Percentiles rank a stretch among this genome's conserved stretches.
Conservation (phyloP, 129 eudicot species). For the Dittrichia graveolens region DNA sequence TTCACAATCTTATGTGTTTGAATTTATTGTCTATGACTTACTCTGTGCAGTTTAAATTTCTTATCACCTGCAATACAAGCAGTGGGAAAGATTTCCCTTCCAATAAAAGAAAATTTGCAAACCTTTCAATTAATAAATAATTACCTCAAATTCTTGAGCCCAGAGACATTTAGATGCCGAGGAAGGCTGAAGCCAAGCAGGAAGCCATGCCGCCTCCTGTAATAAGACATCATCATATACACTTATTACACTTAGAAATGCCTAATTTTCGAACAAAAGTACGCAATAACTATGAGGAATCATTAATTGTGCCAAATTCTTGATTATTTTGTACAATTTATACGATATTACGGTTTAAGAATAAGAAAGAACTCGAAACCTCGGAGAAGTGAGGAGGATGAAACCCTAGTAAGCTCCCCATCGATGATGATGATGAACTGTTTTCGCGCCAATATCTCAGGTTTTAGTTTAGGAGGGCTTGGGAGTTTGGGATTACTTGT, state of each 20-base stretch:
- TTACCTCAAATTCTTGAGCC: conserved; percentile 21
- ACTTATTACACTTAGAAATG: neutral
- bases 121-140: neutral
- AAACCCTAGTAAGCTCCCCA: conserved; percentile 38
- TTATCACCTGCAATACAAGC: too few relatives aligned
- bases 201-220: conserved; percentile 79
- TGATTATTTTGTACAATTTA: too few relatives aligned
- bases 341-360: neutral
- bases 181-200: conserved; percentile 78
- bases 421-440: neutral
- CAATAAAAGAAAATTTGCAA: neutral
- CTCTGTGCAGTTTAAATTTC: too few relatives aligned
- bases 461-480: neutral
- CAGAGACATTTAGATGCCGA: conserved; percentile 25
- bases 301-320: too few relatives aligned
- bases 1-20: too few relatives aligned
- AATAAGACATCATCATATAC: neutral
- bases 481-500: neutral
- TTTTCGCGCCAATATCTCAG: conserved; percentile 25
- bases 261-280: neutral
- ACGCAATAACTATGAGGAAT: neutral
- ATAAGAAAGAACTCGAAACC: conserved; percentile 1
- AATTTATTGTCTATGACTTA: too few relatives aligned
- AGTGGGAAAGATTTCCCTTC: too few relatives aligned
- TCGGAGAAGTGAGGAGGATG: conserved; percentile 43